Conservation (phyloP, 2,329 filamentous ascomycete species). For the Stylonectria norvegica region DNA sequence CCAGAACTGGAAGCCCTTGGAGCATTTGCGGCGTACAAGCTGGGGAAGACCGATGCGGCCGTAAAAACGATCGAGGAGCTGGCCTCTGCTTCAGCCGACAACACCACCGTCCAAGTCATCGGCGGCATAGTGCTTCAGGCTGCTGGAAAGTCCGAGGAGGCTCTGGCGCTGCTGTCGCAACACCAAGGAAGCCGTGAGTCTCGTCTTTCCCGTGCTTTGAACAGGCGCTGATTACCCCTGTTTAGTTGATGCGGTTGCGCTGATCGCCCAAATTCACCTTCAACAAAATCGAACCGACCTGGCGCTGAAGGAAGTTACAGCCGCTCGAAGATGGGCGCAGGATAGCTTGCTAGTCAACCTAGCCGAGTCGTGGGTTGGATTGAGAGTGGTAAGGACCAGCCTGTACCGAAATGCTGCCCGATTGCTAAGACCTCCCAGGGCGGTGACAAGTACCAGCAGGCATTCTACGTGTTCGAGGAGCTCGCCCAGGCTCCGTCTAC, state of each 20-base stretch:
- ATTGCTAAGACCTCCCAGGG: slow-evolving; percentile 54
- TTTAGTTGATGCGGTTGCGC: slow-evolving; percentile 69
- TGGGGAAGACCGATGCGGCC: slow-evolving; percentile 61
- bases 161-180: slow-evolving; percentile 71
- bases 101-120: slow-evolving; percentile 75
- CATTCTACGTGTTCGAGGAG: slow-evolving; percentile 97
- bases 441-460: slow-evolving; percentile 91
- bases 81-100: slow-evolving; percentile 64
- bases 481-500: slow-evolving; percentile 83
- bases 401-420: background rate
- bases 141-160: slow-evolving; percentile 79
- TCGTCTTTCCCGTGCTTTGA: background rate
- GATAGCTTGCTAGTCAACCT: slow-evolving; percentile 91
- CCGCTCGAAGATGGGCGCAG: slow-evolving; percentile 89
- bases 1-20: slow-evolving; percentile 75
- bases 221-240: slow-evolving; percentile 22
- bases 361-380: slow-evolving; percentile 90
- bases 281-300: slow-evolving; percentile 89
- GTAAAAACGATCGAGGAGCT: slow-evolving; percentile 64
- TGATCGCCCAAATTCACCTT: slow-evolving; percentile 90
- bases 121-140: slow-evolving; percentile 79
- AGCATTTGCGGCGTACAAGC: slow-evolving; percentile 65
- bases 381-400: slow-evolving; percentile 65
- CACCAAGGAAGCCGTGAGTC: slow-evolving; percentile 81
- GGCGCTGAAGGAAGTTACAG: slow-evolving; percentile 81